Base-by-base conservation (phyloP, 2,329 filamentous ascomycete species). In the Paracoccidioides brasiliensis region DNA sequence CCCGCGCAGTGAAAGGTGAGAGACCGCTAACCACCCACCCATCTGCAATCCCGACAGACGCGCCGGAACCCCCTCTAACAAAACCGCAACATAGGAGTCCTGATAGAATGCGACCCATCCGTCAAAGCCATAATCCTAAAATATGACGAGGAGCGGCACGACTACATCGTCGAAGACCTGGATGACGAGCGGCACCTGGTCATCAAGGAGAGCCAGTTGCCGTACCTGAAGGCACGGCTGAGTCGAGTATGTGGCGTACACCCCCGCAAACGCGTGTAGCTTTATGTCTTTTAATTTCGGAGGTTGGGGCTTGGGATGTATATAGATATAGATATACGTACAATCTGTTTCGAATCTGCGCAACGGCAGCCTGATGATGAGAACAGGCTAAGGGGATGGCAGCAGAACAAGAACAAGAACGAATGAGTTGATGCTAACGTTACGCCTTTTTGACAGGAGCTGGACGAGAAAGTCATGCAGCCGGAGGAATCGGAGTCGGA, bases 101-200 rank as follows among this genome's bases (percentile, higher is more conserved):
- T 75, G 10, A 69, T 76, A 56, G 72, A 75, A 64, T 75, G 73
- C 64, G 73, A 76, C 59, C 73, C 73, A 3, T 75, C 73, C 43
- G 73, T 76, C 61, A 75, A 75, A 62, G 71, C 73, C 44, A 74
- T 76, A 61, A 75, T 76, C 55, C 65, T 75, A 33, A 76, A 74
- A 52, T 74, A 75, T 60, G 73, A 76, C 57, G 70, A 74, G 59
- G 71, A 74, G 54, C 62, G 67, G 50, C 72, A 75, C 56, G 73
- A 75, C 60, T 76, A 74, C 57, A 74, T 76, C 40, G 71, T 76
- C 51, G 73, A 76, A 56, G 73, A 76, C 51, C 60, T 76, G 5
- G 73, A 75, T 54, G 73, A 75, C 59, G 70, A 74, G 54, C 67
- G 70, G 8, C 71, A 71, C 43, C 61, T 76, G 1, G 72, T 76